Evolutionary conservation across 768 basidiomycete genomes (phyloP).

Genomic region (Boletus rex-veris): DNA sequence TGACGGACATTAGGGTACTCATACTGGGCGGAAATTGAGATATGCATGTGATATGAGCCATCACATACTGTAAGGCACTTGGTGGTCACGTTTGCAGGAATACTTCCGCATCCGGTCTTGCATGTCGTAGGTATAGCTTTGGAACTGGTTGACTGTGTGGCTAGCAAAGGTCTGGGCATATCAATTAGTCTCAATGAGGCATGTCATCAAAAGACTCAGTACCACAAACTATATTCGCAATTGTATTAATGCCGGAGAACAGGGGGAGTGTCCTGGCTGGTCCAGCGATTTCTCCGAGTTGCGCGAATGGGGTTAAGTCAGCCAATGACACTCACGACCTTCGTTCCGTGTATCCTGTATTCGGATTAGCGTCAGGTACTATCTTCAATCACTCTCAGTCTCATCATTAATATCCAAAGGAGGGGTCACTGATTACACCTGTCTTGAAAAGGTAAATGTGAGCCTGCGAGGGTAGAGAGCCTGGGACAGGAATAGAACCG

Average conservation of each 20-base stretch:
- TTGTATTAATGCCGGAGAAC: conserved; percentile 56
- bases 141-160: conserved; percentile 54
- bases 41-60: not conserved
- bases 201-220: not conserved
- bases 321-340: conserved; percentile 56
- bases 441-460: conserved; percentile 52
- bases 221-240: conserved; percentile 48
- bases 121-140: conserved; percentile 44
- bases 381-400: conserved; percentile 2
- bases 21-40: conserved; percentile 32
- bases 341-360: conserved; percentile 49
- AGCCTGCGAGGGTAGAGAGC: conserved; percentile 48
- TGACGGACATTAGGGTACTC: conserved; percentile 48
- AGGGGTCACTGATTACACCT: conserved; percentile 51
- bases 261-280: conserved; percentile 40
- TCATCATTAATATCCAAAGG: conserved; percentile 52
- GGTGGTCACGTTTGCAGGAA: conserved; percentile 36
- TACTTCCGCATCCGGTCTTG: too few species aligned
- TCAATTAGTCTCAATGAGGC: not conserved
- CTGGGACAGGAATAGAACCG: conserved; percentile 51
- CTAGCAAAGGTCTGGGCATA: conserved; percentile 43
- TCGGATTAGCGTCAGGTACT: not conserved
- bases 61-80: conserved; percentile 5
- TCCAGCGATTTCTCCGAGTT: conserved; percentile 16
- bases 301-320: conserved; percentile 43